A percentile compares a stretch with the other conserved stretches of the same genome.
These are phyloP conservation scores for Aureobasidium leucospermi DNA, from an alignment of 2,329 filamentous ascomycete genomes.

Conservation along the genomic window DNA sequence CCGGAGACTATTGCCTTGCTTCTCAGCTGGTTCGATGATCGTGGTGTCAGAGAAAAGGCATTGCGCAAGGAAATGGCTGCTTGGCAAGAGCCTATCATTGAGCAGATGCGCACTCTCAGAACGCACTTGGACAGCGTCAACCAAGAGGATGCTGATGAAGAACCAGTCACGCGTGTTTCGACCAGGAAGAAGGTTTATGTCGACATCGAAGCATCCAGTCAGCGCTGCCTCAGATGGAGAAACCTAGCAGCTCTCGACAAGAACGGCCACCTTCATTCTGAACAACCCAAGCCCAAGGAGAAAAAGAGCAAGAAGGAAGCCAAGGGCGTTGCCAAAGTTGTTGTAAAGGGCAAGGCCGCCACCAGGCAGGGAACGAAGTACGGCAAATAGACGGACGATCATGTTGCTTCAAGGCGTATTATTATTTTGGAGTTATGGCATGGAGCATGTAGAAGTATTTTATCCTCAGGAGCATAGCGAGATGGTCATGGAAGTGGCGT, in stretches of 20 bases:
- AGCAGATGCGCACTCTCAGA: slow-evolving; percentile 73
- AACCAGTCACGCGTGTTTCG: slow-evolving; percentile 46
- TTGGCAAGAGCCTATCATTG: slow-evolving; percentile 68
- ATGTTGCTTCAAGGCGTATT: not conserved
- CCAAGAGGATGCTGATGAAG: slow-evolving; percentile 41
- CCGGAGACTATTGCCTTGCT: slow-evolving; percentile 69
- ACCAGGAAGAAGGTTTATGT: slow-evolving; percentile 56
- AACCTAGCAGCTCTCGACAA: slow-evolving; percentile 39
- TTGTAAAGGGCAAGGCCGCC: slow-evolving; percentile 31
- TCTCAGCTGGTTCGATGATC: slow-evolving; percentile 80
- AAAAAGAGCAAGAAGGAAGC: slow-evolving; percentile 28
- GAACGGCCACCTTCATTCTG: slow-evolving; percentile 25
- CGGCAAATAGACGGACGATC: slow-evolving; percentile 1
- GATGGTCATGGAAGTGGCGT: slow-evolving; percentile 7
- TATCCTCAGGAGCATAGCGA: slow-evolving; percentile 9
- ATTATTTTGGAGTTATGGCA: not conserved
- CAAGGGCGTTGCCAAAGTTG: slow-evolving; percentile 18
- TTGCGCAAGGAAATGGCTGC: slow-evolving; percentile 76
- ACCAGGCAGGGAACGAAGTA: slow-evolving; percentile 28
- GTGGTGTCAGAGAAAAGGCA: slow-evolving; percentile 78
- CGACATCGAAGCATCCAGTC: slow-evolving; percentile 44
- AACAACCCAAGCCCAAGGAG: slow-evolving; percentile 17
- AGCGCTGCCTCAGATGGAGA: slow-evolving; percentile 58
- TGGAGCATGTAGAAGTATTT: slow-evolving; percentile 9
- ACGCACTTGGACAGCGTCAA: slow-evolving; percentile 57